Evolutionary conservation across 2,329 filamentous ascomycete genomes (phyloP).

Genomic region (Hypocrella siamensis): DNA sequence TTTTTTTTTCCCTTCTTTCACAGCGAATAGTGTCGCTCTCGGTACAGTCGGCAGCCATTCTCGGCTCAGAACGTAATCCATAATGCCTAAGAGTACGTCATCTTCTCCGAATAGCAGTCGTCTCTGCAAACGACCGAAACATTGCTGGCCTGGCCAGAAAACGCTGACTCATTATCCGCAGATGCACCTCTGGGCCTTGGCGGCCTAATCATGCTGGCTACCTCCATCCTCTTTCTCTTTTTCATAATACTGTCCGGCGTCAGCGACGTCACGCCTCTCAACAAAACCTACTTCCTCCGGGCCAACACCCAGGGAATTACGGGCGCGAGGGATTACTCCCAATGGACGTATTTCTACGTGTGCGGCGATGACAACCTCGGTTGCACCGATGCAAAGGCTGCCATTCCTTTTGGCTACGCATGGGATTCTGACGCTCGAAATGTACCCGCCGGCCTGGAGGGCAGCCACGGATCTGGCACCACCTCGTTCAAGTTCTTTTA

Average conservation of each 20-base stretch:
- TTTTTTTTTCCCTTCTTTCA: too few species aligned
- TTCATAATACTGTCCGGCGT: constrained; percentile 44
- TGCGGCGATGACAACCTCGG: constrained; percentile 50
- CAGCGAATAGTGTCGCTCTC: too few species aligned
- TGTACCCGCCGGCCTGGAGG: constrained; percentile 28
- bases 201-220: constrained; percentile 32
- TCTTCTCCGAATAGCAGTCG: too few species aligned
- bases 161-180: constrained; percentile 8
- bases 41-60: too few species aligned
- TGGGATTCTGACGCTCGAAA: constrained; percentile 33
- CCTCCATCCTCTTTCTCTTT: constrained; percentile 37
- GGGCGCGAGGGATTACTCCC: constrained; percentile 48
- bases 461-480: constrained; percentile 35
- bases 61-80: too few species aligned
- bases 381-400: constrained; percentile 48
- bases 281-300: constrained; percentile 72
- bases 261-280: constrained; percentile 36
- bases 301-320: constrained; percentile 60
- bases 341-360: constrained; percentile 87
- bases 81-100: too few species aligned
- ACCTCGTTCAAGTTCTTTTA: constrained; percentile 55
- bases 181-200: constrained; percentile 24
- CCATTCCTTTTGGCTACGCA: constrained; percentile 57
- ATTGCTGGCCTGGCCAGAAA: not conserved
- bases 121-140: not conserved